Base-by-base conservation (phyloP, 768 basidiomycete species). In the Kwoniella botswanensis region DNA sequence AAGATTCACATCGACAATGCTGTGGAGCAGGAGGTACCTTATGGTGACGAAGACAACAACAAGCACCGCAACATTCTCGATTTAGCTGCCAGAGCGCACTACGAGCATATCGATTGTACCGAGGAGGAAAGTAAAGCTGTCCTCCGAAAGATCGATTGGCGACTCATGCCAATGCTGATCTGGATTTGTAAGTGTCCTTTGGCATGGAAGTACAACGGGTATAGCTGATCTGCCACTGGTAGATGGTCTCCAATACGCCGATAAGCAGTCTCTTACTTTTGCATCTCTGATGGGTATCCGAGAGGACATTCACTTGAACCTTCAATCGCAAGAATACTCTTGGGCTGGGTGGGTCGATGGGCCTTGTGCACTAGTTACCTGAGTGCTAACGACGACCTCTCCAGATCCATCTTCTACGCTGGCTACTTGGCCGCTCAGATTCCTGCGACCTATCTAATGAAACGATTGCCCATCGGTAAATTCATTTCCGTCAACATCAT, bases 241-340 rank as follows among this genome's bases (percentile, higher is more conserved):
- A 50, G 46, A 62, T 42, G 17, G 35, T 44, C 17, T 54, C 21
- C 59, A 60, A 60, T 74, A 74, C 43, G 53, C 72, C 43, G 72
- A 74, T 61, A 74, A 74, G 62, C 70, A 70, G 44, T 70, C 72
- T 13, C 67, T 74, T 6, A 70, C 72, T 2, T 74, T 69, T 26
- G 72, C 68, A 42, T 69, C 70, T n/a, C 60, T 69, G 4, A 70
- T 74, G 26, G 68, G 70, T 44, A 52, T 74, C n/a, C 62, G 58
- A 22, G 22, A 42, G 29, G 57, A 64, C 50, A 59, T 65, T 17
- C 44, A 67, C 13, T 58, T 74, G 17, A 69, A 60, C 42, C 59
- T 60, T 7, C 5, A 41, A 24, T 60, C 59, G 1, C 59, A 60
- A 43, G 59, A 60, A 60, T 60, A 60, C 42, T 57, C n/a, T 24